Conservation (phyloP, 306 rosid genomes). For the Glycine latifolia region DNA sequence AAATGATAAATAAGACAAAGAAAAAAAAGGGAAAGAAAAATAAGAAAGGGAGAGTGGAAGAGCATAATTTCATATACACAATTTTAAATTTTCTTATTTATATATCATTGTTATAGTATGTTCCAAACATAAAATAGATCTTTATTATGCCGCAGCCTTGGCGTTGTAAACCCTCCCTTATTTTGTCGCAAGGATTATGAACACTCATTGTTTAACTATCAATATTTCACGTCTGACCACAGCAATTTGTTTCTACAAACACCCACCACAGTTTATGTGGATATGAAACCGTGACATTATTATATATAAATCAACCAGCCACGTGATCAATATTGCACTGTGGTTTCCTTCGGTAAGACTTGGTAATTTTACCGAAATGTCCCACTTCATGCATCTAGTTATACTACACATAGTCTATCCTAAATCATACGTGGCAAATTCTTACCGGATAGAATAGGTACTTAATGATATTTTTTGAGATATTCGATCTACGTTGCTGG, state of each 20-base stretch:
- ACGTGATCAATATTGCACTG: background rate
- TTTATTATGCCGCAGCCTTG: too few species aligned
- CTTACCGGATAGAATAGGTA: constrained; percentile 18
- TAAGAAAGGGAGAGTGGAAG: too few species aligned
- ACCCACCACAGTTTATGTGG: background rate
- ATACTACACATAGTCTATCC: constrained; percentile 6
- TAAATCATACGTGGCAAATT: constrained; percentile 6
- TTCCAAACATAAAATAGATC: too few species aligned
- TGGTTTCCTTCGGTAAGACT: background rate
- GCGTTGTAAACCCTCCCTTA: too few species aligned
- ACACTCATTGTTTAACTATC: too few species aligned
- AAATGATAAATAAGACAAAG: too few species aligned
- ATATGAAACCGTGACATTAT: background rate
- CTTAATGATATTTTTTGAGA: background rate
- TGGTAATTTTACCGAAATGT: background rate
- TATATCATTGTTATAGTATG: too few species aligned
- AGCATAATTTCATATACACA: too few species aligned
- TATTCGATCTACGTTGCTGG: background rate
- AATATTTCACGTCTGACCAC: too few species aligned
- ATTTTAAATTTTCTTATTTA: too few species aligned
- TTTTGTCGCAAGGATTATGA: too few species aligned
- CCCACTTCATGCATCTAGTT: background rate
- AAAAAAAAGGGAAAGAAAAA: too few species aligned
- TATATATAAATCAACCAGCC: background rate
- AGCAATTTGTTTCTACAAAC: background rate